Conservation (phyloP, 768 basidiomycete genomes). For the Suillus tomentosus region DNA sequence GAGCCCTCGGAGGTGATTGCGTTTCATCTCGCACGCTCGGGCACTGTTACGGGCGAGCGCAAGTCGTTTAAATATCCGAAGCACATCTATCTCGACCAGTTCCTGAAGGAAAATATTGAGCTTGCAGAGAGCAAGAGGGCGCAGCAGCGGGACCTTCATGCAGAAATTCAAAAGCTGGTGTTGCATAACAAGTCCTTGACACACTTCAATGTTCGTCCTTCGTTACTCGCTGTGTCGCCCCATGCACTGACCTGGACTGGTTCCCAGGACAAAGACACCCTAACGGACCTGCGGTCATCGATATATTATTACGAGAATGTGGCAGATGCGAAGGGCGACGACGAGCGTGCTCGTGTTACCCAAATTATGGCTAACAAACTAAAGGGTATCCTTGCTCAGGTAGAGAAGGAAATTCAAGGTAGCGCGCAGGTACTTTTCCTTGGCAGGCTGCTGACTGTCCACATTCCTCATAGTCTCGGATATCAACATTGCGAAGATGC, state of each 20-base stretch:
- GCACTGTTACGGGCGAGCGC: constrained; percentile 27
- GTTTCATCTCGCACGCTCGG: constrained; percentile 48
- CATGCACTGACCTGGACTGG: constrained; percentile 1
- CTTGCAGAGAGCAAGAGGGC: constrained; percentile 39
- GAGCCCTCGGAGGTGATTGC: constrained; percentile 64
- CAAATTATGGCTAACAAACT: constrained; percentile 51
- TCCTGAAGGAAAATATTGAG: constrained; percentile 58
- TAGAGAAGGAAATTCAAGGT: constrained; percentile 62
- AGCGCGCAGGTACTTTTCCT: background rate
- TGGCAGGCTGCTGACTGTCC: background rate
- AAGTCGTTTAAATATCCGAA: constrained; percentile 60
- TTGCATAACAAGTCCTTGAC: constrained; percentile 50
- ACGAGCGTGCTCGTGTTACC: constrained; percentile 47
- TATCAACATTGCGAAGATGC: constrained; percentile 45
- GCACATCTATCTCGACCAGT: constrained; percentile 71
- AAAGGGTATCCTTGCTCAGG: constrained; percentile 48
- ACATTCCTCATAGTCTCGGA: constrained; percentile 49
- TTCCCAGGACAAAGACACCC: constrained; percentile 58
- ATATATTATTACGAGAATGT: constrained; percentile 75
- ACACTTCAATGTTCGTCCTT: constrained; percentile 52
- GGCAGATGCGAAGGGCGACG: constrained; percentile 49
- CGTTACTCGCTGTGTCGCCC: constrained; percentile 7
- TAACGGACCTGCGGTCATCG: constrained; percentile 60
- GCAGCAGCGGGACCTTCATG: constrained; percentile 41
- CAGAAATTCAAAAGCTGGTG: constrained; percentile 50